Base-by-base conservation (phyloP, 495 filamentous ascomycete species). In the Aspergillus ellipticus region DNA sequence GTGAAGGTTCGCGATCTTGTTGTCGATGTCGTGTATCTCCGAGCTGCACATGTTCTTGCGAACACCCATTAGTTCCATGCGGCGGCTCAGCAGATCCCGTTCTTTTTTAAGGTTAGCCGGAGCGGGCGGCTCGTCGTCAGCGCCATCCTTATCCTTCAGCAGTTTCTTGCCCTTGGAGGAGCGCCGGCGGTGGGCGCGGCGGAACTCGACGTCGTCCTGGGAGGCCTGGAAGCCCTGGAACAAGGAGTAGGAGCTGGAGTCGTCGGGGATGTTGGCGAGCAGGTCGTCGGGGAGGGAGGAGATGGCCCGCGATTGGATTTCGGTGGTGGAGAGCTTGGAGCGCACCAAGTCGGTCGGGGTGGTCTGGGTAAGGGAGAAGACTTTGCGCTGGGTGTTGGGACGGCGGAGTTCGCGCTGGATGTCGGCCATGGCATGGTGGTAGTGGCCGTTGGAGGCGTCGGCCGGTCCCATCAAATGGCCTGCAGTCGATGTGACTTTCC, bases 41-140 rank as follows among this genome's bases (percentile, higher is more conserved):
- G 89, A 84, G 62, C 90, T 93, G 66, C 92, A 92, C 94, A 99
- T 96, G 59, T 96, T 96, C 69, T 97, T 99, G 51, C 95, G 83
- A 39, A 99, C 81, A 10, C 86, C 78, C 74, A 97, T 87, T 86
- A 96, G 90, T 64, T 97, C 92, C 50, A 99, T 70, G 45, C 89
- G 82, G 63, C 92, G 89, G 67, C 83, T 85, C 69, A 97, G 74
- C 47, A 80, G 72, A 43, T 85, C 77, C 64, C 90, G 87, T 61
- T 96, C 89, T 60, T 85, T 89, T 71, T 85, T 89, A 47, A 97
- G 66, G 59, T 82, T 87, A 11, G 69, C 75, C 60, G 95, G 74
- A 21, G 85, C 76, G 24, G 87, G 79, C n/a, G 84, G 81, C 46
- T 79, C 80, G 17, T 83, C 77, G 0, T 75, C 73, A 17, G 68